A percentile compares a stretch with the other conserved stretches of the same genome.
Conservation (phyloP, 2,329 filamentous ascomycete species). For the Hymenoscyphus scutula region DNA sequence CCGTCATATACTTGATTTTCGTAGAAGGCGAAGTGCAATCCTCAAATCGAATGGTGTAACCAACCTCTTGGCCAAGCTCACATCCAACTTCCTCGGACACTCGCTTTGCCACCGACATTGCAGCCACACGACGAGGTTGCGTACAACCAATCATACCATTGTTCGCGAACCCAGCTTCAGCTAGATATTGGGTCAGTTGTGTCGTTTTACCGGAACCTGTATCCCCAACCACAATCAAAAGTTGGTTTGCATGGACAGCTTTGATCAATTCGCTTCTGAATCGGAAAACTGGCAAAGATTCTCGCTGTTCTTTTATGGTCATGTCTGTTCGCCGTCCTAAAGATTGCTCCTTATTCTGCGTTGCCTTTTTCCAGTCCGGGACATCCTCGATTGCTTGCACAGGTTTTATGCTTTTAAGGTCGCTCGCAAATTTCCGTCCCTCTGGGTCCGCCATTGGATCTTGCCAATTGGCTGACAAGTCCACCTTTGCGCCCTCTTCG, state of each 20-base stretch:
- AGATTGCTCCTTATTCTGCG: constrained; percentile 74
- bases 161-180: constrained; percentile 86
- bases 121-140: constrained; percentile 92
- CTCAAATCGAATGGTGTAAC: constrained; percentile 97
- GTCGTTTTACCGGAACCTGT: constrained; percentile 98
- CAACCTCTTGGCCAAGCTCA: constrained; percentile 84
- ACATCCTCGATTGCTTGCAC: constrained; percentile 63
- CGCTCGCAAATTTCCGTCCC: constrained; percentile 83
- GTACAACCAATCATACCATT: constrained; percentile 92
- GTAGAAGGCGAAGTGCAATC: constrained; percentile 86
- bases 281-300: constrained; percentile 82
- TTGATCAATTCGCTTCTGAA: constrained; percentile 87
- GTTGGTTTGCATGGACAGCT: constrained; percentile 81
- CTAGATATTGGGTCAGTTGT: constrained; percentile 91
- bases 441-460: constrained; percentile 91
- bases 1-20: constrained; percentile 99
- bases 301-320: constrained; percentile 92
- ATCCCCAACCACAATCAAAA: constrained; percentile 94
- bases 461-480: constrained; percentile 89
- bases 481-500: constrained; percentile 72
- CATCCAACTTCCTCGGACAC: constrained; percentile 95
- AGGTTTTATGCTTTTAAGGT: constrained; percentile 67
- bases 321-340: constrained; percentile 84
- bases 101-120: constrained; percentile 96
- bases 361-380: constrained; percentile 89